Percentiles rank a stretch among this genome's conserved stretches.
Evolutionary conservation across 2,329 filamentous ascomycete genomes (phyloP).

Genomic region (Hysterium pulicare): DNA sequence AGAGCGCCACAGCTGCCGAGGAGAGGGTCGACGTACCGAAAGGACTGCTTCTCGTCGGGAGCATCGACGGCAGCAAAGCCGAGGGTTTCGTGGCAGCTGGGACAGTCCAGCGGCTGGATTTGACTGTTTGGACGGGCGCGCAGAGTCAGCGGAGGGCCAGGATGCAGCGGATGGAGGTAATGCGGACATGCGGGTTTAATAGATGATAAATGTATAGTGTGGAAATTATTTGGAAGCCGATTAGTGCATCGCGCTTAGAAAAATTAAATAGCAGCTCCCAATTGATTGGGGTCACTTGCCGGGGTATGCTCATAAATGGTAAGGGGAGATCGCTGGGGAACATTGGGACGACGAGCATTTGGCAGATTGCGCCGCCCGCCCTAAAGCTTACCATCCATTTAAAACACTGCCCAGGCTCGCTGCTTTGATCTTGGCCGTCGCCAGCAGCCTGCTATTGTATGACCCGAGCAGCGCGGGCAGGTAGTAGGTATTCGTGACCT

Average conservation of each 20-base stretch:
- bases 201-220: constrained; percentile 38
- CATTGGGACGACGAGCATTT: constrained; percentile 24
- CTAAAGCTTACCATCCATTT: constrained; percentile 36
- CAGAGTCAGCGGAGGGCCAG: not conserved
- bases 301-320: constrained; percentile 30
- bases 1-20: not conserved
- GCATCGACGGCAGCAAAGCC: constrained; percentile 29
- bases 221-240: constrained; percentile 33
- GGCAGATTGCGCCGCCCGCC: not conserved
- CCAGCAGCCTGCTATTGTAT: constrained; percentile 26
- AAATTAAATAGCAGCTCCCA: constrained; percentile 31
- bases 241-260: constrained; percentile 29
- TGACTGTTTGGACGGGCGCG: too few species aligned
- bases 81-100: constrained; percentile 26
- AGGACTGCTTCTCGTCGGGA: constrained; percentile 23
- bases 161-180: constrained; percentile 3
- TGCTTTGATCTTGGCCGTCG: constrained; percentile 23
- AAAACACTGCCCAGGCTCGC: constrained; percentile 29
- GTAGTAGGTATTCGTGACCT: constrained; percentile 33
- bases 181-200: constrained; percentile 28
- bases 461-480: constrained; percentile 32
- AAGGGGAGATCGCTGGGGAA: constrained; percentile 25
- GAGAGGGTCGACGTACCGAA: constrained; percentile 29
- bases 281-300: constrained; percentile 28
- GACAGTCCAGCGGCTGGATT: constrained; percentile 33